A percentile compares a stretch with the other conserved stretches of the same genome.
These are phyloP conservation scores for Hygrophoropsis aurantiaca DNA, from an alignment of 768 basidiomycete species.

Conservation along the genomic window DNA sequence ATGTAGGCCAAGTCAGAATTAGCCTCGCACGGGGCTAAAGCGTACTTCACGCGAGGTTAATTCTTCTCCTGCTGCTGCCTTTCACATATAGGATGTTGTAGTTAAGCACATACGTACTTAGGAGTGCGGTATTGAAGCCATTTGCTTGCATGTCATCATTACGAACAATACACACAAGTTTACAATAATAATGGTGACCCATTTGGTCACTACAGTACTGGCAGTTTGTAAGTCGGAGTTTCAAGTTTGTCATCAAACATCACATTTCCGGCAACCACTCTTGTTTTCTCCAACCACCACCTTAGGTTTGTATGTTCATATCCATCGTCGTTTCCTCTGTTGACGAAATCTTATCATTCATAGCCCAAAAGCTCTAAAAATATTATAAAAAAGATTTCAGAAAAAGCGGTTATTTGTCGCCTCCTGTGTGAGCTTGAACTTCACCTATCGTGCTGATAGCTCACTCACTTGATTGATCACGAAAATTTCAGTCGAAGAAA, in stretches of 20 bases:
- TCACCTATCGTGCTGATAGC: slow-evolving; percentile 13
- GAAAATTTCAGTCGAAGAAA: slow-evolving; percentile 56
- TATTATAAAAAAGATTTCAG: slow-evolving; percentile 65
- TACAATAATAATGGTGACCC: too few relatives aligned
- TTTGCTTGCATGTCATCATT: slow-evolving; percentile 1
- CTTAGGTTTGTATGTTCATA: slow-evolving; percentile 51
- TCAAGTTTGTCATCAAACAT: slow-evolving; percentile 31
- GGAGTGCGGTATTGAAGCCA: background rate
- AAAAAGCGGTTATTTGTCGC: slow-evolving; percentile 76
- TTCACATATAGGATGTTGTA: slow-evolving; percentile 1
- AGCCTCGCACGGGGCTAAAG: slow-evolving; percentile 80
- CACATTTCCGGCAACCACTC: slow-evolving; percentile 16
- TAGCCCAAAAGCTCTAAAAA: slow-evolving; percentile 61
- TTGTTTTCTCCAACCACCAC: slow-evolving; percentile 63
- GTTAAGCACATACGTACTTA: slow-evolving; percentile 16
- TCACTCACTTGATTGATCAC: slow-evolving; percentile 16
- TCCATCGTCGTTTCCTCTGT: slow-evolving; percentile 11
- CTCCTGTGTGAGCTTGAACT: slow-evolving; percentile 57
- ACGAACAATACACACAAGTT: too few relatives aligned
- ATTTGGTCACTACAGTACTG: too few relatives aligned
- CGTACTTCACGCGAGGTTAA: slow-evolving; percentile 85
- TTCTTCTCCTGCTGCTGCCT: slow-evolving; percentile 5
- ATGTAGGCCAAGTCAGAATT: slow-evolving; percentile 79
- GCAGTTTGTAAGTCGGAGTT: slow-evolving; percentile 37
- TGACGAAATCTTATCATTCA: slow-evolving; percentile 17